Evolutionary conservation across 371 early-diverging fungal species (phyloP).

Genomic region (Mucor piriformis): DNA sequence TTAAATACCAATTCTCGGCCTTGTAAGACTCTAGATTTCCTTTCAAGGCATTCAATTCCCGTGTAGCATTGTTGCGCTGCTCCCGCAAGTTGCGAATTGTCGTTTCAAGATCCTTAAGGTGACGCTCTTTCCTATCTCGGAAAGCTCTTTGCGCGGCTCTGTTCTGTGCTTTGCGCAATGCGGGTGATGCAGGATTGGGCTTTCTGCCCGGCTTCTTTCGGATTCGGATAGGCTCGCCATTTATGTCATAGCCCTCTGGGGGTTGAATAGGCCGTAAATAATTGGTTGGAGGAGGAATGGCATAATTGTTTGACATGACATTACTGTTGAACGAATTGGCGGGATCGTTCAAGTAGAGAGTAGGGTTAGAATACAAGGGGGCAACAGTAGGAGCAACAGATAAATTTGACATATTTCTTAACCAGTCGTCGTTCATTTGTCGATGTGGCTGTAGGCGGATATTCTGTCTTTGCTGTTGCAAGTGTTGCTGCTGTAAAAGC

Average conservation of each 20-base stretch:
- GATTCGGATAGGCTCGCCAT: slow-evolving; percentile 23
- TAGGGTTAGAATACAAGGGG: not conserved
- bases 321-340: not conserved
- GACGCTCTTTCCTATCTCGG: slow-evolving; percentile 77
- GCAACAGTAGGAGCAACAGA: not conserved
- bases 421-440: not conserved
- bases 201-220: slow-evolving; percentile 73
- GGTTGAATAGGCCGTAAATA: not conserved
- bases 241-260: not conserved
- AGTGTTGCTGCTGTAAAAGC: slow-evolving; percentile 4
- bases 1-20: slow-evolving; percentile 61
- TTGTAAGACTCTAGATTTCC: slow-evolving; percentile 52
- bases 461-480: slow-evolving; percentile 2
- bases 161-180: slow-evolving; percentile 78
- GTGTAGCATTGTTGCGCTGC: slow-evolving; percentile 37
- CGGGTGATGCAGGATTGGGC: slow-evolving; percentile 68
- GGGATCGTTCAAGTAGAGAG: not conserved
- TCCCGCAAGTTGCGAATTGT: slow-evolving; percentile 65
- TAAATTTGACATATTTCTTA: slow-evolving; percentile 8
- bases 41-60: slow-evolving; percentile 52
- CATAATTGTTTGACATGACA: not conserved
- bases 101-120: slow-evolving; percentile 64
- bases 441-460: not conserved
- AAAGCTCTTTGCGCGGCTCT: slow-evolving; percentile 81
- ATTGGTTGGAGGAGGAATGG: not conserved